These are phyloP conservation scores for Cytospora schulzeri DNA, from an alignment of 2,329 filamentous ascomycete species.

Conservation along the genomic window DNA sequence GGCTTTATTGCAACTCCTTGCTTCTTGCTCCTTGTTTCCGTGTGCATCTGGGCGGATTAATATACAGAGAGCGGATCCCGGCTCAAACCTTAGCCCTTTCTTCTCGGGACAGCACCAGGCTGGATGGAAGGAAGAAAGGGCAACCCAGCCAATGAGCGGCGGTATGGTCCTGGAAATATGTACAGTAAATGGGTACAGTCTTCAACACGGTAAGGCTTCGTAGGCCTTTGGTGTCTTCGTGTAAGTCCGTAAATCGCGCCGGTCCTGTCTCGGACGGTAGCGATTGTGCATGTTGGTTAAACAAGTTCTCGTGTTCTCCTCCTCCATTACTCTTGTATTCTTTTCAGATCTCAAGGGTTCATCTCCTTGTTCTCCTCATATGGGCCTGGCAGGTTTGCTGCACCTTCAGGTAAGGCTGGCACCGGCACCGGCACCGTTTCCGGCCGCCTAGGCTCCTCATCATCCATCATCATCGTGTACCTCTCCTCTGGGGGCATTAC, in stretches of 20 bases:
- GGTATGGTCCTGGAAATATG: slow-evolving; percentile 17
- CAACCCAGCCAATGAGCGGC: background rate
- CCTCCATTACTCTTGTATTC: background rate
- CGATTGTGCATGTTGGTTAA: background rate
- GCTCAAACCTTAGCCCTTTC: background rate
- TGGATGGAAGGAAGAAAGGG: background rate
- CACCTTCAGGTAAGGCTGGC: background rate
- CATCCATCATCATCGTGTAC: slow-evolving; percentile 54
- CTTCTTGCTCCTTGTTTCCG: background rate
- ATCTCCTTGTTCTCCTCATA: slow-evolving; percentile 2
- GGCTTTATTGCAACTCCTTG: slow-evolving; percentile 1
- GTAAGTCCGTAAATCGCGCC: slow-evolving; percentile 6
- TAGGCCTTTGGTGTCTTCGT: slow-evolving; percentile 22
- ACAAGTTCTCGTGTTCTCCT: background rate
- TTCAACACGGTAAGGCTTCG: slow-evolving; percentile 12
- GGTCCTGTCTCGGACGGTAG: background rate
- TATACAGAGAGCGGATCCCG: slow-evolving; percentile 11
- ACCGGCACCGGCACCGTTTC: background rate
- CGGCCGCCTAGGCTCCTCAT: slow-evolving; percentile 47
- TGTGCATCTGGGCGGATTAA: slow-evolving; percentile 12
- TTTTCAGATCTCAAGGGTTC: background rate
- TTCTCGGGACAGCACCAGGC: slow-evolving; percentile 24
- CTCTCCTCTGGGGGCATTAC: slow-evolving; percentile 47
- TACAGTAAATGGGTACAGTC: slow-evolving; percentile 16
- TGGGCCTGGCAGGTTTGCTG: background rate